Conservation (phyloP, 345 rosid species). For the Aquilaria yunnanensis region DNA sequence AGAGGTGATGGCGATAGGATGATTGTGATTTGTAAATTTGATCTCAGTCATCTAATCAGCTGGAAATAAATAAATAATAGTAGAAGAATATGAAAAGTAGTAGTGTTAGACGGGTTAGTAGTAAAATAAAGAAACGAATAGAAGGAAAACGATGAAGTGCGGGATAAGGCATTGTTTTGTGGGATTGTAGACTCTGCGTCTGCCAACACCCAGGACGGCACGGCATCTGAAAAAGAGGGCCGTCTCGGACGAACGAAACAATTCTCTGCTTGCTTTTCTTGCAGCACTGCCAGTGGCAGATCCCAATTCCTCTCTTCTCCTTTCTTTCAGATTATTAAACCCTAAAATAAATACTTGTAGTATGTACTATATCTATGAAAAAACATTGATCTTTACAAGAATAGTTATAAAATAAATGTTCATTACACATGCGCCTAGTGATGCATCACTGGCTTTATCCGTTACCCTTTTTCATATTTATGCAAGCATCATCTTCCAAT, state of each 20-base stretch:
- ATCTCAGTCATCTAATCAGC: no score
- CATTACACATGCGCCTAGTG: no score
- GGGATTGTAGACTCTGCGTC: constrained; percentile 11
- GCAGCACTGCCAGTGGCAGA: constrained; percentile 7
- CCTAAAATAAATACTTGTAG: neutral
- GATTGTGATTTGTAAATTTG: no score
- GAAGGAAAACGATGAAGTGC: constrained; percentile 34
- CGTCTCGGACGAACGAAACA: constrained; percentile 19
- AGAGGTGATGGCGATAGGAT: no score
- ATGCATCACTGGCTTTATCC: no score
- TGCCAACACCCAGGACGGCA: constrained; percentile 56
- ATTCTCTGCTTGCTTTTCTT: constrained; percentile 14
- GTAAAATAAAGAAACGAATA: neutral
- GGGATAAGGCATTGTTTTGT: constrained; percentile 21
- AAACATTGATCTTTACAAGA: no score
- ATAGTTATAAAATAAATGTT: no score
- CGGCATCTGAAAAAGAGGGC: constrained; percentile 45
- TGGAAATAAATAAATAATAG: no score
- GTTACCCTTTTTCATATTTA: no score
- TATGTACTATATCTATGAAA: no score
- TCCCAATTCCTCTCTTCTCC: constrained; percentile 25
- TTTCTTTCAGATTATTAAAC: neutral
- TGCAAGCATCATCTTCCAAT: no score
- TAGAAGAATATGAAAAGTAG: constrained; percentile 2
- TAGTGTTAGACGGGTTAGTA: neutral